Conservation (phyloP, 1,139 yeast genomes). For the Zygosaccharomyces pseudobailii region DNA sequence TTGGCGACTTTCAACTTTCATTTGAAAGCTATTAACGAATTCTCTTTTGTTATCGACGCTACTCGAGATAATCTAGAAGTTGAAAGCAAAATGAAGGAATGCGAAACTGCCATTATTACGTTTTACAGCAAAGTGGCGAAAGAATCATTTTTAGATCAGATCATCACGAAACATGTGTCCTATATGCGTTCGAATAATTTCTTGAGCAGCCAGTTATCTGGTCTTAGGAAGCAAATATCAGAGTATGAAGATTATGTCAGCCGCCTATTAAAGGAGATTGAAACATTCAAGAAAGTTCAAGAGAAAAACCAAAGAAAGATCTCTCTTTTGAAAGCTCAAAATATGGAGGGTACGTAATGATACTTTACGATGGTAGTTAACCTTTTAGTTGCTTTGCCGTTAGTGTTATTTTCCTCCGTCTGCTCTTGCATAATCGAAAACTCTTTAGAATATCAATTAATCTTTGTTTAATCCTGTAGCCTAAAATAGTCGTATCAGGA, state of each 20-base stretch:
- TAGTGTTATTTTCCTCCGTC: neutral
- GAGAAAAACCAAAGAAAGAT: conserved; percentile 6
- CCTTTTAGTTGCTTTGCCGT: neutral
- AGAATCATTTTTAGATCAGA: conserved; percentile 19
- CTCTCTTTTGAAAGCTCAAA: conserved; percentile 1
- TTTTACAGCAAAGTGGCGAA: conserved; percentile 24
- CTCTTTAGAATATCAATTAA: too few relatives aligned
- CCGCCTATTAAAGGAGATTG: conserved; percentile 8
- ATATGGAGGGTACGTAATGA: neutral
- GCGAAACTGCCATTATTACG: conserved; percentile 11
- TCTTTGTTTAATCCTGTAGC: too few relatives aligned
- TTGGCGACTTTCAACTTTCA: conserved; percentile 16
- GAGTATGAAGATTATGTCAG: conserved; percentile 11
- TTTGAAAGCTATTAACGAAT: conserved; percentile 14
- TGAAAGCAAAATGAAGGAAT: conserved; percentile 12
- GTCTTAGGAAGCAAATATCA: conserved; percentile 16
- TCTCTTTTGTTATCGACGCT: conserved; percentile 7
- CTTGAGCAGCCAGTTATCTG: conserved; percentile 19
- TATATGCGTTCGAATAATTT: conserved; percentile 23
- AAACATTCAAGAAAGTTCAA: conserved; percentile 2
- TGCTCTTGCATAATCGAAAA: too few relatives aligned
- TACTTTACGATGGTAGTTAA: neutral
- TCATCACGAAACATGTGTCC: conserved; percentile 20
- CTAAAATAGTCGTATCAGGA: too few relatives aligned
- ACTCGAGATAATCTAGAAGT: conserved; percentile 6